Conservation (phyloP, 169 alveolate species). For the Cryptosporidium ubiquitum region DNA sequence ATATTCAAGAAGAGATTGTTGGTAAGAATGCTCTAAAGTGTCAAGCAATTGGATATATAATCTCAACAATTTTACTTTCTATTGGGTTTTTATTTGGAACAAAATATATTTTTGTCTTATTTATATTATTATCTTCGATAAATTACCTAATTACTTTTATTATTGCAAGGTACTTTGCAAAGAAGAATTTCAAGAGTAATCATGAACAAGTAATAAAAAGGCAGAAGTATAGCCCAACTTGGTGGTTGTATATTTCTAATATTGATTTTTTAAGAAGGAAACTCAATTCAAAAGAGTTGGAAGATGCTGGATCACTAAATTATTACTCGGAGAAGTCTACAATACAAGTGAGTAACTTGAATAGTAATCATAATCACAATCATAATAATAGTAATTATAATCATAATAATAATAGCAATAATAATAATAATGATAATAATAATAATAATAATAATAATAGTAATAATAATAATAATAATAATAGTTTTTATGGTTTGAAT, state of each 20-base stretch:
- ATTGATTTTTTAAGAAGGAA: constrained; percentile 44
- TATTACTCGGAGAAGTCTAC: neutral
- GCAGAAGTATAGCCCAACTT: constrained; percentile 45
- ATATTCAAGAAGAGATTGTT: constrained; percentile 12
- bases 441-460: neutral
- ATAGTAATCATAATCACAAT: neutral
- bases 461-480: neutral
- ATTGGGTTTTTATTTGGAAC: constrained; percentile 53
- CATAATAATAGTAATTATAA: too few species aligned
- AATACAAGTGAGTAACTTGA: neutral
- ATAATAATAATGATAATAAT: neutral
- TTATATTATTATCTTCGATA: neutral
- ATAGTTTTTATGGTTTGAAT: neutral
- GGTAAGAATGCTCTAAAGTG: constrained; percentile 25
- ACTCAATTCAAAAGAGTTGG: constrained; percentile 34
- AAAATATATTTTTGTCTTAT: neutral
- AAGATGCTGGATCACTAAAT: constrained; percentile 44
- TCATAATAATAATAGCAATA: too few species aligned
- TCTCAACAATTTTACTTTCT: constrained; percentile 26
- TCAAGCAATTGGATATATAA: constrained; percentile 16
- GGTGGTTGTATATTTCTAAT: constrained; percentile 64
- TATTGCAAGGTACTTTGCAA: constrained; percentile 16
- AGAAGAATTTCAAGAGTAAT: neutral
- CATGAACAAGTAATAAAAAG: constrained; percentile 43
- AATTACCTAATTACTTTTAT: neutral